These are phyloP conservation scores for Lindgomyces ingoldianus DNA, from an alignment of 495 filamentous ascomycete species.

Conservation along the genomic window DNA sequence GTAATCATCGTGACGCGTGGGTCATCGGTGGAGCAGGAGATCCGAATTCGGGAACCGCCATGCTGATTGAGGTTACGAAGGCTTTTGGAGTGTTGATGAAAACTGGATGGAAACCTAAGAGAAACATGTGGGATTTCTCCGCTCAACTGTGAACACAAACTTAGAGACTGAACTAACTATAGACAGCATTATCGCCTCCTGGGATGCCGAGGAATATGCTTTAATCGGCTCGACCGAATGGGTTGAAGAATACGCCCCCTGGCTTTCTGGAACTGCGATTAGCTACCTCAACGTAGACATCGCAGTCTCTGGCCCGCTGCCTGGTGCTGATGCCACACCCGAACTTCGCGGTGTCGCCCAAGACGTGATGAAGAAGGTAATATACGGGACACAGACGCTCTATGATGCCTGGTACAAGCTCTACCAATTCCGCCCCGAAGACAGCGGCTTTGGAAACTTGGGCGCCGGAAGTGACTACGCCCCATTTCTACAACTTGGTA, in stretches of 20 bases:
- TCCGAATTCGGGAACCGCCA: constrained; percentile 49
- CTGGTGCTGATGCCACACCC: constrained; percentile 24
- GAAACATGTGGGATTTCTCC: constrained; percentile 33
- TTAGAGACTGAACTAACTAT: too few species aligned
- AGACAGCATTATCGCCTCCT: constrained; percentile 25
- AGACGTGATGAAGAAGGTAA: constrained; percentile 33
- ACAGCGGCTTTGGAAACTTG: constrained; percentile 20
- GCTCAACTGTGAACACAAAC: too few species aligned
- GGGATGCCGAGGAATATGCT: constrained; percentile 51
- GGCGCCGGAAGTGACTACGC: constrained; percentile 36
- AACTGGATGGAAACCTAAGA: constrained; percentile 48
- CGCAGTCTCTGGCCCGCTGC: constrained; percentile 49
- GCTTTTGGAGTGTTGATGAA: constrained; percentile 47
- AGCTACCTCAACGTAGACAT: constrained; percentile 69
- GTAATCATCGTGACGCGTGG: constrained; percentile 10
- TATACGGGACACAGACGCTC: constrained; percentile 39
- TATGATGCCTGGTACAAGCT: constrained; percentile 29
- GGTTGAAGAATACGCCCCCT: constrained; percentile 39
- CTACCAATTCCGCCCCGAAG: constrained; percentile 7
- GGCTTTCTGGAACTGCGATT: constrained; percentile 41
- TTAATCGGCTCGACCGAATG: constrained; percentile 48
- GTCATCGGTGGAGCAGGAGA: constrained; percentile 48
- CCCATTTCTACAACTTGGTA: constrained; percentile 33
- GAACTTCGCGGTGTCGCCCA: constrained; percentile 19
- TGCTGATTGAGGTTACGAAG: constrained; percentile 44